Evolutionary conservation across 257 asterid genomes (phyloP), one percentile per base, ranked within the genome.

Genomic region (Rubia yunnanensis): DNA sequence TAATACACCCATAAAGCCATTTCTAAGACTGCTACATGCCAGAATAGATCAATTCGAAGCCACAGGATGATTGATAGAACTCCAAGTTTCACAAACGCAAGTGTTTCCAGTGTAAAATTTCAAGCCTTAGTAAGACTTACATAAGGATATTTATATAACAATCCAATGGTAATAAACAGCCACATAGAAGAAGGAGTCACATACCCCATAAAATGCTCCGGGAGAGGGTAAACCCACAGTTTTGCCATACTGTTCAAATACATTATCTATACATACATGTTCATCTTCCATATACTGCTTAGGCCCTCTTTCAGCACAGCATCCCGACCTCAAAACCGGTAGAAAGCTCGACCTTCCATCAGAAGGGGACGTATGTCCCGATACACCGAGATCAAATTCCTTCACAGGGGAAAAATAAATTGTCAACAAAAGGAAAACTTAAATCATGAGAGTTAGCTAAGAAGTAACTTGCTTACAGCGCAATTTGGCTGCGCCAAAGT

Each of bases 121-220:
- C 48, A 49, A 48, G 48, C 27, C 15, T 59, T 5, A 30, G 36
- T 14, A 17, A 18, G 14, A 15, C 64, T 15, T 36, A 10, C 6
- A 31, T 5, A 31, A 18, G 3, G 30, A 55, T 17, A 44, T 1
- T 55, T 10, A 28, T 5, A 11, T 14, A 59, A 18, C 26, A 59
- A n/a, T 32, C 8, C 0, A 31, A 10, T 8, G 24, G 31, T 5
- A 17, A 24, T 5, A 14, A 48, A 65, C 13, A 49, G 31, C 38
- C 2, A 28, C 1, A 18, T 31, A 52, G 28, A 60, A 54, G 69
- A 56, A 73, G 18, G n/a, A 65, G 79, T 46, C 70, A 86, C 94
- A 44, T 71, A 88, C 96, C 94, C 98, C 98, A n/a, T 92, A 92
- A 77, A 92, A 89, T 24, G 98, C 95, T 76, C 88, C 91, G 27